Percentiles rank a stretch among this genome's conserved stretches.
These are phyloP conservation scores for Tetradesmus obliquus DNA, from an alignment of 139 green algal species.

Conservation along the genomic window DNA sequence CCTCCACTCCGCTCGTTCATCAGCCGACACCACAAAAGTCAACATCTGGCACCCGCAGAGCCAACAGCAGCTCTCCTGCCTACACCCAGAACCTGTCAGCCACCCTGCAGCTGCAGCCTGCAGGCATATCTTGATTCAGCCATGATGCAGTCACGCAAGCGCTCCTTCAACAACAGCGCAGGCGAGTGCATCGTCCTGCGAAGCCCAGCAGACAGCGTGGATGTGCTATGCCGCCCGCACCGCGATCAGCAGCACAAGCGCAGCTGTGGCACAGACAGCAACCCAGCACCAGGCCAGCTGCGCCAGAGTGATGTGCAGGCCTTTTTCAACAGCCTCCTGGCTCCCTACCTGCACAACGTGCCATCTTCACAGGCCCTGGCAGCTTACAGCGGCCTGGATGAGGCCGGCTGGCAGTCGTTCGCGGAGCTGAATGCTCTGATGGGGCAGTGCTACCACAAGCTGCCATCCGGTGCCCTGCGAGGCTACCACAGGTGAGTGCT, in stretches of 20 bases:
- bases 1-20: neutral
- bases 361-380: neutral
- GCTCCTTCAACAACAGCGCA: neutral
- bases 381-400: neutral
- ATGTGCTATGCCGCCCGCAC: neutral
- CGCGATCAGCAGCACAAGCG: conserved; percentile 18
- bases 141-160: neutral
- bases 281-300: neutral
- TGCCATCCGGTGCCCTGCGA: neutral
- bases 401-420: conserved; percentile 17
- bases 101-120: neutral
- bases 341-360: conserved; percentile 1
- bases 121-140: neutral
- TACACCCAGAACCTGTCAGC: neutral
- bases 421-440: conserved; percentile 30
- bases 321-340: neutral
- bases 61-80: neutral
- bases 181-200: neutral
- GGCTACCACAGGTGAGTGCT: conserved; percentile 2
- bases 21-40: neutral
- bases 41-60: too few species aligned
- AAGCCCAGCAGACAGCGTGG: neutral
- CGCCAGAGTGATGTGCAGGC: neutral
- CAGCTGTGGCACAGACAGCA: conserved; percentile 9
- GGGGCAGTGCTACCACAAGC: neutral